Base-by-base conservation (phyloP, 805 yeast genomes). In the Saturnispora dispora region DNA sequence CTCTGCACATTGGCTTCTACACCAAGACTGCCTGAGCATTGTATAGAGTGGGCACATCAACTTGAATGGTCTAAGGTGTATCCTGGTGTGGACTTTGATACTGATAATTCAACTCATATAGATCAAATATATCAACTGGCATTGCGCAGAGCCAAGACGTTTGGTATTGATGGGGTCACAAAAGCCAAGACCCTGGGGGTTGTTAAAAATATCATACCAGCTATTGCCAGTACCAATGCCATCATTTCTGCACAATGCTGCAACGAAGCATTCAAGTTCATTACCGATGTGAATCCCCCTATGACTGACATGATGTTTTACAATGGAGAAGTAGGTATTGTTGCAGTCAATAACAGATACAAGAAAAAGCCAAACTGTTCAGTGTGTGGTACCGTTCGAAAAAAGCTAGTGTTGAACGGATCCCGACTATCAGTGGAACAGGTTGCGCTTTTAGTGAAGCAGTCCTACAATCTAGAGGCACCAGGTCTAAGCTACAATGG, bases 1-100 rank as follows among this genome's bases (percentile, higher is more conserved):
- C 82, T 91, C 57, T 93, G 98, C 66, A 93, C 98, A 0, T 83
- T 93, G 48, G 95, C 96, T 2, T 85, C 89, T 53, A 88, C 93
- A 8, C 98, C 98, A n/a, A 69, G 98, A 54, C 67, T 88, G 8
- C 93, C 96, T 0, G 96, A 90, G 59, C 98, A 91, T 66, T 89
- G 97, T 60, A 82, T 91, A 9, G 96, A 90, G 64, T 91, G 93
- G 85, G 89, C 91, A 0, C 79, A 81, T 53, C 83, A 81, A 32
- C 70, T 87, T 3, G 82, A 79, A 57, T 88, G 96, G 95, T 83
- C 82, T 1, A 66, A 71, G 46, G 55, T 57, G 3, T 75, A 75
- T 52, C 73, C 76, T 9, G 72, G 67, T 36, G 65, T 60, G 30
- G 70, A 69, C 50, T 77, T 85, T 51, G 89, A 89, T 62, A 75